Percentiles rank a stretch among this genome's conserved stretches.
phyloP scores from a whole-genome alignment of 257 asterid species.

The Pogostemon cablin region DNA sequence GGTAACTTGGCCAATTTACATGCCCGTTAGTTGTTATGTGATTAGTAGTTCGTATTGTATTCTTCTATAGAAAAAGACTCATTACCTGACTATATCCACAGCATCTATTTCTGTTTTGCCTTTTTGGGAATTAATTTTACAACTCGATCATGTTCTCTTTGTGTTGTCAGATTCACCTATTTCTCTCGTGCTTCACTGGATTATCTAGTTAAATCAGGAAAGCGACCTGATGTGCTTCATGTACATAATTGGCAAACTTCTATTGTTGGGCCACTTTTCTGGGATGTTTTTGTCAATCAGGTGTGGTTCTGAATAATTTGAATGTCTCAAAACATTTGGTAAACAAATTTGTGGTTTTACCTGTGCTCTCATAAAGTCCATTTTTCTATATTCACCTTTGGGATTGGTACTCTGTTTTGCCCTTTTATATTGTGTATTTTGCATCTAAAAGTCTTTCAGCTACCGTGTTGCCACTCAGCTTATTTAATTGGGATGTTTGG shows the following conservation, averaged over 20 bases:
- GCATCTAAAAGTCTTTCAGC: conserved; percentile 11
- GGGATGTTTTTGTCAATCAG: conserved; percentile 86
- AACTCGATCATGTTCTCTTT: conserved; percentile 24
- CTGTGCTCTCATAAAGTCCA: conserved; percentile 5
- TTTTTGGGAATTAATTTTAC: conserved; percentile 1
- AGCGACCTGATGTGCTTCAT: conserved; percentile 82
- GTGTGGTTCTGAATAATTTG: conserved; percentile 39
- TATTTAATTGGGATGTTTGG: conserved; percentile 9
- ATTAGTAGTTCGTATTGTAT: neutral
- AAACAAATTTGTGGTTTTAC: neutral
- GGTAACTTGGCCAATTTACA: conserved; percentile 14
- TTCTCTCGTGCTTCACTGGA: conserved; percentile 92
- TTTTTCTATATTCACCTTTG: conserved; percentile 7
- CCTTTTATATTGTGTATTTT: neutral
- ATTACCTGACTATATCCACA: conserved; percentile 19
- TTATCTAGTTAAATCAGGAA: conserved; percentile 75
- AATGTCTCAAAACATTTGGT: neutral
- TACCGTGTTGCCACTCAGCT: conserved; percentile 1
- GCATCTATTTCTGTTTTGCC: conserved; percentile 4
- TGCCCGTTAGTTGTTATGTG: neutral
- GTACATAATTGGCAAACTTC: conserved; percentile 91
- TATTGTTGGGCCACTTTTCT: conserved; percentile 79
- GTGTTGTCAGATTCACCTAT: conserved; percentile 72
- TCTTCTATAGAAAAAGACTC: neutral
- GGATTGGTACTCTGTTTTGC: neutral